Evolutionary conservation across 1,284 basidiomycete genomes (phyloP).

Genomic region (Leccinum angustisporum): DNA sequence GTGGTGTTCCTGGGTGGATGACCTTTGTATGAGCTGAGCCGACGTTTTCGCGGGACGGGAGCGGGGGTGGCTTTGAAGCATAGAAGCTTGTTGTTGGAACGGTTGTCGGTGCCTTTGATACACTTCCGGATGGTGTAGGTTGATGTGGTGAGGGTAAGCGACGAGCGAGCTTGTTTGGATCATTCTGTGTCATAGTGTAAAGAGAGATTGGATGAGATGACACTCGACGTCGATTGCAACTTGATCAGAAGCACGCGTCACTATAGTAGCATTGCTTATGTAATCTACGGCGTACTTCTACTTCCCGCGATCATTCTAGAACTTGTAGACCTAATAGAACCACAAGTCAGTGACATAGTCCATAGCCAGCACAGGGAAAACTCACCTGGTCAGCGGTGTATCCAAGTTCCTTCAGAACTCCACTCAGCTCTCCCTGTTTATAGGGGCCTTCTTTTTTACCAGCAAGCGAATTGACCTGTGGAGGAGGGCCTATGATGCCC

Average conservation of each 20-base stretch:
- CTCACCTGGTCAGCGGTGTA: slow-evolving; percentile 80
- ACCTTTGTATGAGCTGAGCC: slow-evolving; percentile 36
- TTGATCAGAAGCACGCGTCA: slow-evolving; percentile 32
- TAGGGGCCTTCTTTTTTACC: slow-evolving; percentile 72
- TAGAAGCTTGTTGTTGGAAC: slow-evolving; percentile 33
- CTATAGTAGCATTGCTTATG: slow-evolving; percentile 26
- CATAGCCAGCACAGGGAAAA: background rate
- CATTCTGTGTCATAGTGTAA: slow-evolving; percentile 27
- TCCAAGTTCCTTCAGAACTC: slow-evolving; percentile 84
- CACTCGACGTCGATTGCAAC: background rate
- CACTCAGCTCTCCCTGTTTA: slow-evolving; percentile 84
- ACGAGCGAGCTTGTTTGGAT: slow-evolving; percentile 22
- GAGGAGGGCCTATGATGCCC: slow-evolving; percentile 66
- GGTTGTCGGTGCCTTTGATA: slow-evolving; percentile 23
- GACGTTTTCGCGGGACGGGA: slow-evolving; percentile 32
- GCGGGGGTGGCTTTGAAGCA: slow-evolving; percentile 33
- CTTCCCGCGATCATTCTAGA: slow-evolving; percentile 32
- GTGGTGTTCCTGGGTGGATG: slow-evolving; percentile 26
- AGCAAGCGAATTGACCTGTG: slow-evolving; percentile 77
- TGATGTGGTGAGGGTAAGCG: slow-evolving; percentile 26
- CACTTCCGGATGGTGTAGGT: slow-evolving; percentile 15
- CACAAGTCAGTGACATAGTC: slow-evolving; percentile 9
- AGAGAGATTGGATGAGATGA: background rate
- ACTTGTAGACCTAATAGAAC: slow-evolving; percentile 54
- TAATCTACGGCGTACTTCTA: slow-evolving; percentile 25